These are phyloP conservation scores for Chrysophaeum taylorii DNA, from an alignment of 352 stramenopile genomes.

Conservation along the genomic window DNA sequence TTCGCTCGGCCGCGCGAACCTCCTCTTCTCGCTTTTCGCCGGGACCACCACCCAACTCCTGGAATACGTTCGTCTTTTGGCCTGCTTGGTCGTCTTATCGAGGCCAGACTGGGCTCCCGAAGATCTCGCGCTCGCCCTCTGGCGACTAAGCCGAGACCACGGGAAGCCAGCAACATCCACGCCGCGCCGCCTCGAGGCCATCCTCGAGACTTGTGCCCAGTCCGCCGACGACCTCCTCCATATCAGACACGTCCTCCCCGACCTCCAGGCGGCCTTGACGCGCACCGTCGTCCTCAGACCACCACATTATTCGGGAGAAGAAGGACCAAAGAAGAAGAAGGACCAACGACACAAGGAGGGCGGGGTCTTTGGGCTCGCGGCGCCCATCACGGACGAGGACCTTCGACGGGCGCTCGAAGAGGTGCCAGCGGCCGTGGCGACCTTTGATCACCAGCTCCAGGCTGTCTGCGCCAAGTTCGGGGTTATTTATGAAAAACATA, in stretches of 20 bases:
- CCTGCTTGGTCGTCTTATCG: background rate
- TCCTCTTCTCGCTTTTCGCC: background rate
- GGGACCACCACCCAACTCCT: background rate
- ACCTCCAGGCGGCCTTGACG: background rate
- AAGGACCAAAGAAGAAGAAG: background rate
- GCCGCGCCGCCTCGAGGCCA: background rate
- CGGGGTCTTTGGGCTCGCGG: background rate
- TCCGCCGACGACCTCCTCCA: background rate
- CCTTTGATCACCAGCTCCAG: background rate
- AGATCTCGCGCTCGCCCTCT: background rate
- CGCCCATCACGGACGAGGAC: background rate
- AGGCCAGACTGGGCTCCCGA: background rate
- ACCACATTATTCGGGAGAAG: background rate
- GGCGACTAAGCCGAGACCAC: background rate
- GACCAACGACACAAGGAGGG: background rate
- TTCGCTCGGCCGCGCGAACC: background rate
- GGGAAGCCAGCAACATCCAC: background rate
- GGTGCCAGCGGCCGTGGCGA: background rate
- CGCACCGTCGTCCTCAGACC: background rate
- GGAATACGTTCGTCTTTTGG: background rate
- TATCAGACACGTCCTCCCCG: background rate
- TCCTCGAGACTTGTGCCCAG: background rate
- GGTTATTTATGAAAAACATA: too few relatives aligned
- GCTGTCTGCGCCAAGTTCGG: background rate
- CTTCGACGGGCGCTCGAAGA: background rate